Base-by-base conservation (phyloP, 495 filamentous ascomycete genomes). In the Opeltia flavorubescens region DNA sequence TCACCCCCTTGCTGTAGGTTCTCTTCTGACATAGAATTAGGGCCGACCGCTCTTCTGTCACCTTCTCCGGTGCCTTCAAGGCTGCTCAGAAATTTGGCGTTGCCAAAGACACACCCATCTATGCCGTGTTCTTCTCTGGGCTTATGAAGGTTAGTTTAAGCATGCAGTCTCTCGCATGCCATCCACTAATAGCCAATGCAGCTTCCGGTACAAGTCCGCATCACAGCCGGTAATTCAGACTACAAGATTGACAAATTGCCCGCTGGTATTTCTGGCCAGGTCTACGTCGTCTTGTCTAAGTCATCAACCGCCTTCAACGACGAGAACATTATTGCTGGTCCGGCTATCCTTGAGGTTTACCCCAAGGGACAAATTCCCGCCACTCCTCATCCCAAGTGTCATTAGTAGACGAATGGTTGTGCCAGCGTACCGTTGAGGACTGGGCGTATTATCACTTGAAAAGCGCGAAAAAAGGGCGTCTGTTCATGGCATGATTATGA, bases 201-300 rank as follows among this genome's bases (percentile, higher is more conserved):
- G 47, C 21, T 61, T 52, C 53, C 58, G 53, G 57, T 54, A 12
- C 17, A 55, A 43, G 50, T 50, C 18, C 44, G 50, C 21, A 41
- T 48, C 7, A 61, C 58, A 30, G 40, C 27, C 15, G 50, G 45
- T 4, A 35, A 57, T 36, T 41, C 30, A 26, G 31, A 60, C 39
- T 55, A 58, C 29, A 55, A 56, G 49, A 47, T 58, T 41, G 41
- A 47, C 26, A 42, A 35, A 7, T 56, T 70, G 9, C 67, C 68
- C 12, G 33, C 38, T n/a, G 66, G 56, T 25, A 55, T 63, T 17
- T 43, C 55, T 8, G 69, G 70, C 21, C 69, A 71, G 58, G 62
- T 56, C 35, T 72, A 74, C 42, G 60, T 72, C 2, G 56, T 71
- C 6, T 47, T 74, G 9, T 66, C 62, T n/a, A 63, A 53, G 18